These are phyloP conservation scores for Trypanosoma melophagium DNA, from an alignment of 208 protist species.

Conservation along the genomic window DNA sequence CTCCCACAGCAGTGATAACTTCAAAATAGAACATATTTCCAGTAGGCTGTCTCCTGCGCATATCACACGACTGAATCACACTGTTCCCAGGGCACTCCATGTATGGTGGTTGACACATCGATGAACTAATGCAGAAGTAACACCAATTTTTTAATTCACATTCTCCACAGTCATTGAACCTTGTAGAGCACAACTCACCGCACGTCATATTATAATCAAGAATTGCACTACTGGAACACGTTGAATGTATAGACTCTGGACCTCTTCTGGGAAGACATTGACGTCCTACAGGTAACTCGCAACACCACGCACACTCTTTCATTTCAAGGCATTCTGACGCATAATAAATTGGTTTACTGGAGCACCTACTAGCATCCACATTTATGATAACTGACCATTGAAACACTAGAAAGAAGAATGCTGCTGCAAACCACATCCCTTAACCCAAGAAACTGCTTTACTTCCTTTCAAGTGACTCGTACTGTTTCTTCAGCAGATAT, in stretches of 20 bases:
- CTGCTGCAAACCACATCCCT: no score
- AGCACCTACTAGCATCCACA: slow-evolving; percentile 10
- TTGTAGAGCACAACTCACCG: slow-evolving; percentile 21
- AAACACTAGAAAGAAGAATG: no score
- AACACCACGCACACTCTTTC: slow-evolving; percentile 40
- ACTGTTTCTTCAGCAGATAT: no score
- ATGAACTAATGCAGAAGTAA: slow-evolving; percentile 32
- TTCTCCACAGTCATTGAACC: slow-evolving; percentile 12
- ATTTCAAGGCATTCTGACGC: slow-evolving; percentile 33
- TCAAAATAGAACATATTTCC: slow-evolving; percentile 7
- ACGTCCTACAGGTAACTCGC: slow-evolving; percentile 28
- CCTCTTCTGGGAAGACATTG: slow-evolving; percentile 30
- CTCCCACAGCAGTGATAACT: slow-evolving; percentile 8
- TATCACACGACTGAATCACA: slow-evolving; percentile 29
- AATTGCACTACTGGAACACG: slow-evolving; percentile 25
- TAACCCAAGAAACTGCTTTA: no score
- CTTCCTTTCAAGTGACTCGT: no score
- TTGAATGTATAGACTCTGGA: not conserved
- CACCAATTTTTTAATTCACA: slow-evolving; percentile 40
- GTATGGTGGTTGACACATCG: slow-evolving; percentile 23
- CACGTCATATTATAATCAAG: slow-evolving; percentile 34
- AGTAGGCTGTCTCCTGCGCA: not conserved
- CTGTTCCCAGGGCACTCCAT: not conserved
- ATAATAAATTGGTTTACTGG: slow-evolving; percentile 25
- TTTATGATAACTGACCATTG: not conserved